Evolutionary conservation across 495 filamentous ascomycete genomes (phyloP).

Genomic region (Hyaloscypha hepaticicola): DNA sequence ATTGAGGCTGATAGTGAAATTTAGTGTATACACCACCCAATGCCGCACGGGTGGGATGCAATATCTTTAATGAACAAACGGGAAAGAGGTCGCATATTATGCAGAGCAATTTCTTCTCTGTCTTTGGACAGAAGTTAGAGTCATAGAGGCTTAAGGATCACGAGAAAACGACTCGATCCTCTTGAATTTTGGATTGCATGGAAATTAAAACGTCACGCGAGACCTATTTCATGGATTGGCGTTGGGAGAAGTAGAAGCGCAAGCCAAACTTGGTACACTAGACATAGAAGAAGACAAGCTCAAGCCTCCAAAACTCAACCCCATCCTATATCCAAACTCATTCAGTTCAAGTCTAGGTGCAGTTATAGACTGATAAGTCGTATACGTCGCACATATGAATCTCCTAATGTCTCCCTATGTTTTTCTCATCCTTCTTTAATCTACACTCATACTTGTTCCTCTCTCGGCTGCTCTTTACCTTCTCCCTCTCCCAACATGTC

Average conservation of each 20-base stretch:
- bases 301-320: neutral
- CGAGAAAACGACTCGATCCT: neutral
- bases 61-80: conserved; percentile 65
- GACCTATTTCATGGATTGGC: too few species aligned
- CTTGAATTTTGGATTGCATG: too few species aligned
- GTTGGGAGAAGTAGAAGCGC: neutral
- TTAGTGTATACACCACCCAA: conserved; percentile 89
- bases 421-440: neutral
- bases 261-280: neutral
- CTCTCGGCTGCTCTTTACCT: neutral
- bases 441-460: neutral
- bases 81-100: conserved; percentile 57
- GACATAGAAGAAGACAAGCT: neutral
- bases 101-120: conserved; percentile 41
- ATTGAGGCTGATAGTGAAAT: conserved; percentile 44
- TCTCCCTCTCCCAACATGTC: neutral
- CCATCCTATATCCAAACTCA: neutral
- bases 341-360: neutral
- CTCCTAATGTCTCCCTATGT: neutral
- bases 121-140: conserved; percentile 19
- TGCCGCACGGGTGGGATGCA: conserved; percentile 70
- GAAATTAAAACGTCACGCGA: too few species aligned
- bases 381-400: neutral
- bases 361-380: neutral
- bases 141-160: neutral